Percentiles rank a stretch among this genome's conserved stretches.
Conservation (phyloP, 2,329 filamentous ascomycete species). For the Xylaria sp. region DNA sequence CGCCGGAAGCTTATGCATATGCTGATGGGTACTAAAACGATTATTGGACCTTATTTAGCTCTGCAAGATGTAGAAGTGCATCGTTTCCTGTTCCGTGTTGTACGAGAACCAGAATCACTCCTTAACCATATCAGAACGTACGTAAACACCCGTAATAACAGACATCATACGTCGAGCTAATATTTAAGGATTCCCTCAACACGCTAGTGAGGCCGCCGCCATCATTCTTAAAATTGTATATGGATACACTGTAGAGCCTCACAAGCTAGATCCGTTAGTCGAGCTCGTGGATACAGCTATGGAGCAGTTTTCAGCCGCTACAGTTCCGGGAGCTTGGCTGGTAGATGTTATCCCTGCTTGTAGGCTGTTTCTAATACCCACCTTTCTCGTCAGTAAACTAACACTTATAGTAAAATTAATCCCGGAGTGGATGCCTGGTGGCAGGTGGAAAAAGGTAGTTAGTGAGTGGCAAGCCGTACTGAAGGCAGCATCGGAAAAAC, state of each 20-base stretch:
- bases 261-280: conserved; percentile 44
- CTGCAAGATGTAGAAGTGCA: conserved; percentile 36
- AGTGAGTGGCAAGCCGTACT: conserved; percentile 33
- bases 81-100: conserved; percentile 36
- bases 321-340: conserved; percentile 41
- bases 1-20: conserved; percentile 47
- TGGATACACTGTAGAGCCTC: conserved; percentile 45
- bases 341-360: conserved; percentile 47
- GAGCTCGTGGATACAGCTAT: conserved; percentile 38
- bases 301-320: conserved; percentile 37
- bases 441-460: conserved; percentile 42
- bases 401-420: conserved; percentile 39
- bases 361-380: conserved; percentile 22
- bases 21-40: conserved; percentile 47
- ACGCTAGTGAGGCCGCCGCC: conserved; percentile 42
- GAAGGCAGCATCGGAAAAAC: conserved; percentile 34
- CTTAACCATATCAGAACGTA: conserved; percentile 34
- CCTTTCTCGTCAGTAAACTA: not conserved
- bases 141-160: not conserved
- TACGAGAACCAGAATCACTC: conserved; percentile 30
- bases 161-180: conserved; percentile 22
- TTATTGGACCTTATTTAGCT: conserved; percentile 30
- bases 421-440: conserved; percentile 48
- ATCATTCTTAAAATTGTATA: conserved; percentile 48
- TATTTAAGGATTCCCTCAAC: not conserved